Base-by-base conservation (phyloP, 768 basidiomycete genomes). In the Leccinum fibrillosum region DNA sequence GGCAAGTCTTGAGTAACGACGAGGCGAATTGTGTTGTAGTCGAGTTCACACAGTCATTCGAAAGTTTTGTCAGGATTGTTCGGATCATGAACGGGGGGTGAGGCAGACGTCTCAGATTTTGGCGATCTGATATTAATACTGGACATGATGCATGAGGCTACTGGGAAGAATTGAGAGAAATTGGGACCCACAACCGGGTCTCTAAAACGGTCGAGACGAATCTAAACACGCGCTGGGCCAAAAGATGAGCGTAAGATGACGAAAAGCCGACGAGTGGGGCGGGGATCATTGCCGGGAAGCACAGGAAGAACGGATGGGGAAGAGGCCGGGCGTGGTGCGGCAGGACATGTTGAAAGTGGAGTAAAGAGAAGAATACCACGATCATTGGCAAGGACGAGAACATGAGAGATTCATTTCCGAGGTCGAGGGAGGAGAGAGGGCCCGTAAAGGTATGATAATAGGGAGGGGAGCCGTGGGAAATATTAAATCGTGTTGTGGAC, bases 401-500 rank as follows among this genome's bases (percentile, higher is more conserved):
- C 70, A 73, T 70, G 71, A 72, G 69, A 49, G 63, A 39, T 74
- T 72, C 71, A 72, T 72, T 54, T 72, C 71, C 71, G 71, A 72
- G 64, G 71, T 63, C 39, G 42, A 44, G 42, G 42, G 42, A 44
- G 5, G 42, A 44, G 42, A 56, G 65, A 53, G 60, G 32, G 34
- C 59, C 56, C 19, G 57, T 52, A 57, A 66, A 59, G 61, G 63
- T 52, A 60, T 58, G 62, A 60, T 61, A 62, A 60, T 60, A 57
- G 54, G 60, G 57, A 60, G 56, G 66, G 59, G 56, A 63, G 66
- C 57, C 52, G 53, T 52, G 56, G 19, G 52, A 45, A 45, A 9
- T 25, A 47, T 47, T 47, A 23, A 47, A 47, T 47, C 57, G 52
- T 54, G 58, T 49, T 55, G 63, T 10, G 53, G n/a, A 52, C 59